Evolutionary conservation across 768 basidiomycete genomes (phyloP).

Genomic region (Coprinopsis marcescibilis): DNA sequence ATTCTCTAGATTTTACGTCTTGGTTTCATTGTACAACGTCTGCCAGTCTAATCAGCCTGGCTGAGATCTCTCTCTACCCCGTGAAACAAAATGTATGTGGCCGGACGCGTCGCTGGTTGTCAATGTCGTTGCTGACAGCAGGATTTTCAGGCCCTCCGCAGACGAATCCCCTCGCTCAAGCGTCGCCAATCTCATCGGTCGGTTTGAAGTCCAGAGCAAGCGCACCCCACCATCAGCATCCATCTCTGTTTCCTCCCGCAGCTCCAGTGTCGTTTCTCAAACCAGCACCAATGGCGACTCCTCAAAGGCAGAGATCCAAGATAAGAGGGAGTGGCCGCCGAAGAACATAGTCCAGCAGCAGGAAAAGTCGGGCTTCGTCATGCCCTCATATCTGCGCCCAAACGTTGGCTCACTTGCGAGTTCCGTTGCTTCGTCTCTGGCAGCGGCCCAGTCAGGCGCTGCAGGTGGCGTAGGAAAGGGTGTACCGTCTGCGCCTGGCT

Average conservation of each 20-base stretch:
- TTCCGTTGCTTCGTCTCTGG: constrained; percentile 5
- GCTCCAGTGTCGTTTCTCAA: constrained; percentile 64
- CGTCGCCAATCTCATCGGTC: constrained; percentile 87
- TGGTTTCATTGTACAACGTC: not conserved
- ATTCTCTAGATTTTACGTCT: not conserved
- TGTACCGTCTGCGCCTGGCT: not conserved
- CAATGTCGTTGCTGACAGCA: too few relatives aligned
- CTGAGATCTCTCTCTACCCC: not conserved
- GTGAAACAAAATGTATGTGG: constrained; percentile 5
- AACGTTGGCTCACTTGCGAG: constrained; percentile 6
- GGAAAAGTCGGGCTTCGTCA: constrained; percentile 29
- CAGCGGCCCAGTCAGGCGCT: not conserved
- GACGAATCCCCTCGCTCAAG: constrained; percentile 84
- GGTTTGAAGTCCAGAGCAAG: constrained; percentile 80
- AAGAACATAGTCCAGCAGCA: constrained; percentile 28
- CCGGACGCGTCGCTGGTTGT: not conserved
- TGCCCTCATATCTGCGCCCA: constrained; percentile 24
- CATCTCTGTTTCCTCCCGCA: constrained; percentile 40
- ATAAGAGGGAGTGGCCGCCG: constrained; percentile 77
- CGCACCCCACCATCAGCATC: constrained; percentile 42
- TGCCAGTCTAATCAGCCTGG: not conserved
- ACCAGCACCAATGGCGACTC: constrained; percentile 48
- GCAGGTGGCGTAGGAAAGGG: constrained; percentile 6
- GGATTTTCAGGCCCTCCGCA: constrained; percentile 64
- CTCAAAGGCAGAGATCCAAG: constrained; percentile 59